Percentiles rank a stretch among this genome's conserved stretches.
These are phyloP conservation scores for Aspergillus sergii DNA, from an alignment of 2,329 filamentous ascomycete species.

Conservation along the genomic window DNA sequence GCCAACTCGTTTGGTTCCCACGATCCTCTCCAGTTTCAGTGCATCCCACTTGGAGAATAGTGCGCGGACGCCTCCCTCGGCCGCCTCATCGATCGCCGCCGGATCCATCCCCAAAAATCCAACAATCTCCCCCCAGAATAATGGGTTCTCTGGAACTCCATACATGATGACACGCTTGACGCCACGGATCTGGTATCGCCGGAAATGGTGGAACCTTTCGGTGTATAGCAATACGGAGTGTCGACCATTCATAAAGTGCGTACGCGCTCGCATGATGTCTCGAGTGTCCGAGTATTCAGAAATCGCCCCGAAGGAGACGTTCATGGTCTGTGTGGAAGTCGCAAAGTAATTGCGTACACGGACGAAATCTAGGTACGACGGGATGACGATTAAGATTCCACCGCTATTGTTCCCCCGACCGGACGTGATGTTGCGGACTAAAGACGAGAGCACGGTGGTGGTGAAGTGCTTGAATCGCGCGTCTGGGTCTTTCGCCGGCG, in stretches of 20 bases:
- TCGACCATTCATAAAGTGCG: constrained; percentile 81
- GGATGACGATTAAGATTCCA: constrained; percentile 85
- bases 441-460: constrained; percentile 73
- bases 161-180: constrained; percentile 88
- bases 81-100: constrained; percentile 56
- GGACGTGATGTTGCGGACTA: constrained; percentile 61
- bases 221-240: constrained; percentile 87
- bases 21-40: constrained; percentile 84
- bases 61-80: constrained; percentile 58
- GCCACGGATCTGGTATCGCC: constrained; percentile 79
- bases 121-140: constrained; percentile 48
- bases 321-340: constrained; percentile 60
- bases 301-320: constrained; percentile 75
- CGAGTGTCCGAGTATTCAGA: constrained; percentile 82
- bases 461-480: constrained; percentile 89
- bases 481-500: constrained; percentile 77
- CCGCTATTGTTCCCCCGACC: constrained; percentile 51
- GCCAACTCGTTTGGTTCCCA: constrained; percentile 76
- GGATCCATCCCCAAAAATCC: constrained; percentile 44
- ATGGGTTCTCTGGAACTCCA: constrained; percentile 82
- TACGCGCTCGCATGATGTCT: constrained; percentile 80
- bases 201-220: constrained; percentile 95
- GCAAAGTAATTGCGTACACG: constrained; percentile 91
- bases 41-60: constrained; percentile 89
- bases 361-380: constrained; percentile 93